Percentiles rank a stretch among this genome's conserved stretches.
Evolutionary conservation across 768 basidiomycete genomes (phyloP).

Genomic region (Coprinellus micaceus): DNA sequence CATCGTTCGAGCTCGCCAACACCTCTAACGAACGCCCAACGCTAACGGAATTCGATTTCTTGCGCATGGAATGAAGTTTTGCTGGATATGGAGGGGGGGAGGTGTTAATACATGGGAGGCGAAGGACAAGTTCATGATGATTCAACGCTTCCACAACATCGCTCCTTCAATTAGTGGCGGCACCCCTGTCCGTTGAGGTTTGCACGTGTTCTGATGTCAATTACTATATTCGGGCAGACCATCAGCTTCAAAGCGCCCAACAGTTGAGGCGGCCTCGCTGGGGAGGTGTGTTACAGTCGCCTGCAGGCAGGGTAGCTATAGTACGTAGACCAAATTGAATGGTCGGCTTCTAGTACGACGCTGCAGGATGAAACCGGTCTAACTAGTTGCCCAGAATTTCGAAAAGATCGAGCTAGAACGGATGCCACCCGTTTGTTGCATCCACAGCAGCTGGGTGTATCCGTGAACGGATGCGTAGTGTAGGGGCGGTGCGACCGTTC

Average conservation of each 20-base stretch:
- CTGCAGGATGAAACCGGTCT: no score
- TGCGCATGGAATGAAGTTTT: background rate
- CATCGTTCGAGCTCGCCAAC: constrained; percentile 5
- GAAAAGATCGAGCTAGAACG: no score
- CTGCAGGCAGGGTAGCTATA: background rate
- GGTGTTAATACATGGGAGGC: background rate
- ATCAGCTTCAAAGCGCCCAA: background rate
- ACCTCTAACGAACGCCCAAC: constrained; percentile 1
- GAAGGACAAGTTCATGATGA: background rate
- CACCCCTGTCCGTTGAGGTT: background rate
- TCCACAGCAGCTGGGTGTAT: background rate
- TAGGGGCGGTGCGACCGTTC: background rate
- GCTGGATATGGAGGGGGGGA: background rate
- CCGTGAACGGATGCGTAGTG: background rate
- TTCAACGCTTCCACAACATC: background rate
- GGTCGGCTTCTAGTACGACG: no score
- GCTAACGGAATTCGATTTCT: background rate
- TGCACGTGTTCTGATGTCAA: no score
- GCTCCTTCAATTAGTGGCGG: background rate
- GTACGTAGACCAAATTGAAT: background rate
- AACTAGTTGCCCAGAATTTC: no score
- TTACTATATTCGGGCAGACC: background rate
- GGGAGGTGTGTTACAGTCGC: background rate
- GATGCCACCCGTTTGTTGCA: background rate
- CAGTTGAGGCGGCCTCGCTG: no score